phyloP scores from a whole-genome alignment of 2,329 filamentous ascomycete genomes.

The Thielaviopsis euricoi region DNA sequence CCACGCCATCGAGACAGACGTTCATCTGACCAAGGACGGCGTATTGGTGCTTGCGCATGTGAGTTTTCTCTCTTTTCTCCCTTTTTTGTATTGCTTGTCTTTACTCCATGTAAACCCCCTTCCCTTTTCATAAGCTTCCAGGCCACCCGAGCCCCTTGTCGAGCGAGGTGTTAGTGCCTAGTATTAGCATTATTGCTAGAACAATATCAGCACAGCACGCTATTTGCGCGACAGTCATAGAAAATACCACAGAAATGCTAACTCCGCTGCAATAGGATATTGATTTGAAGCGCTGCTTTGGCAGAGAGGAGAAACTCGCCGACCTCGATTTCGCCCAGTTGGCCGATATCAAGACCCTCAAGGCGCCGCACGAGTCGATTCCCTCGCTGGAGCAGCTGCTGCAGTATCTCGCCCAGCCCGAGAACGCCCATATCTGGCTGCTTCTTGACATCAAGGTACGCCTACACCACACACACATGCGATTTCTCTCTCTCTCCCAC shows the following conservation, averaged over 20 bases:
- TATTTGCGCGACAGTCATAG: no score
- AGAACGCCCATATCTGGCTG: conserved; percentile 55
- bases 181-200: no score
- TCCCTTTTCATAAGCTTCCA: no score
- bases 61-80: conserved; percentile 16
- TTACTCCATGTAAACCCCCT: neutral
- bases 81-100: neutral
- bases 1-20: conserved; percentile 74
- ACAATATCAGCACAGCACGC: no score
- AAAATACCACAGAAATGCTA: no score
- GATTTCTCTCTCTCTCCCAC: no score
- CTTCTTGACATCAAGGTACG: conserved; percentile 75
- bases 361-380: conserved; percentile 54
- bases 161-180: no score
- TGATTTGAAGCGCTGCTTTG: conserved; percentile 67
- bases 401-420: conserved; percentile 49
- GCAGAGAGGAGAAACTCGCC: conserved; percentile 50
- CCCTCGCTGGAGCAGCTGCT: conserved; percentile 60
- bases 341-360: conserved; percentile 47
- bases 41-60: conserved; percentile 77
- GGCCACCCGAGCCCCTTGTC: no score
- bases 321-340: conserved; percentile 67
- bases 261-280: conserved; percentile 51
- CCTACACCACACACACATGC: no score
- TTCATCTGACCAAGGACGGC: conserved; percentile 68